Base-by-base conservation (phyloP, 2,329 filamentous ascomycete species). In the Pseudogymnoascus sp. region DNA sequence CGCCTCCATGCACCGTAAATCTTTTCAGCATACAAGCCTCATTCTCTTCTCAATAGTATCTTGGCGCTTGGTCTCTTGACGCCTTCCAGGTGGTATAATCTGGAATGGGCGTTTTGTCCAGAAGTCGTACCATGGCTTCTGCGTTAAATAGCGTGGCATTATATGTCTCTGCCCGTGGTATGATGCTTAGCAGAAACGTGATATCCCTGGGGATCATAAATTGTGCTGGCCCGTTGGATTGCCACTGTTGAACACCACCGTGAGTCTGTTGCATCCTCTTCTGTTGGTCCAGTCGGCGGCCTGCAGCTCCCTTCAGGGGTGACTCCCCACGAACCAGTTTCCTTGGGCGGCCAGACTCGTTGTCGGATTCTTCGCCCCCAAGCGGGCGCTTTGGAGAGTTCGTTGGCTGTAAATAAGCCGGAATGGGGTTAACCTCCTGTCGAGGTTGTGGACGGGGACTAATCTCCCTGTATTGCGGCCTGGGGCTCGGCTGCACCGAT, bases 321-420 rank as follows among this genome's bases (percentile, higher is more conserved):
- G 93, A 97, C 62, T 90, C 92, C n/a, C 88, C 92, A 48, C 95
- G 86, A 58, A 87, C 84, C 60, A 97, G 82, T 73, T 97, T 97
- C 68, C 92, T 89, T 0, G 92, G 90, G 18, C 89, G 87, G 67
- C 85, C 85, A 37, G 81, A 77, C 61, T 87, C 85, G 64, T 87
- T 87, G 37, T 90, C 87, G 5, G 80, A 80, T 40, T 96, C 92
- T 63, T 92, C 89, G 2, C 75, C 74, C 13, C 66, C 70, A 60
- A 72, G 70, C 12, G 71, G 72, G n/a, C 75, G 72, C 63, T 77
- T 76, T n/a, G 75, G 75, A 21, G 74, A 75, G 27, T 42, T 40
- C 13, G 66, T 71, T 15, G 63, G 61, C 37, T 67, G 69, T 5
- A 70, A 15, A 39, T 69, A 70, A 40, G 69, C 68, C 5, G 71